Conservation (phyloP, 495 filamentous ascomycete genomes). For the Aspergillus campestris region DNA sequence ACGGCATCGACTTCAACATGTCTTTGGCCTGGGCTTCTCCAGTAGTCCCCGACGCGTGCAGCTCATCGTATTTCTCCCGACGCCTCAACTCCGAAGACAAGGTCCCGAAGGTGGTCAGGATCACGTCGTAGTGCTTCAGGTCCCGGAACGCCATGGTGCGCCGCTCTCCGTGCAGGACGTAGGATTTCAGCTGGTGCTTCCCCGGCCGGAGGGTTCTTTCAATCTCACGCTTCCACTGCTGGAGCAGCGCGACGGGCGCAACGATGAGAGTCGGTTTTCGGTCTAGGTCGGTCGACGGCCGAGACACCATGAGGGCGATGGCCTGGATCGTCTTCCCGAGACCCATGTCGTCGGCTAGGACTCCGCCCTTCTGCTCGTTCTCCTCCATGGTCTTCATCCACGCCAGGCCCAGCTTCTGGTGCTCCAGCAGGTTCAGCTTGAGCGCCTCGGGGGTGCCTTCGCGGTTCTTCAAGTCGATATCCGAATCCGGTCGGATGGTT, state of each 20-base stretch:
- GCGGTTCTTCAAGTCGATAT: conserved; percentile 53
- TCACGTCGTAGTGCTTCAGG: conserved; percentile 66
- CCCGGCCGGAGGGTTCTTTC: conserved; percentile 55
- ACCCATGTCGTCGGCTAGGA: conserved; percentile 91
- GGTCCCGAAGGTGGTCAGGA: conserved; percentile 86
- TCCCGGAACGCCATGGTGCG: conserved; percentile 48
- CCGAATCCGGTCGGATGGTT: conserved; percentile 67
- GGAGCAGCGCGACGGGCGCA: conserved; percentile 76
- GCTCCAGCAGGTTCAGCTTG: conserved; percentile 62
- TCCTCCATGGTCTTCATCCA: conserved; percentile 84
- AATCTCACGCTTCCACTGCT: conserved; percentile 88
- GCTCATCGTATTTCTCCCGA: conserved; percentile 35
- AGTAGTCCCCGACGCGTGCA: conserved; percentile 13
- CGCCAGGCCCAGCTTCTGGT: conserved; percentile 73
- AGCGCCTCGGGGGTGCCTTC: conserved; percentile 70
- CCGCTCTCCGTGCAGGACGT: conserved; percentile 56
- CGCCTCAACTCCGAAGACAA: conserved; percentile 61
- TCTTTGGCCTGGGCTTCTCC: conserved; percentile 9
- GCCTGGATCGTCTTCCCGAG: conserved; percentile 92
- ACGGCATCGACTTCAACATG: conserved; percentile 35
- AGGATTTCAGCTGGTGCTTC: conserved; percentile 51
- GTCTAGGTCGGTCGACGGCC: conserved; percentile 50
- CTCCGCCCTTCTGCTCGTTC: conserved; percentile 68
- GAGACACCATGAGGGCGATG: conserved; percentile 72
- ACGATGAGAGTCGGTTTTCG: conserved; percentile 81